Conservation (phyloP, 306 rosid species). For the Mucuna pruriens region DNA sequence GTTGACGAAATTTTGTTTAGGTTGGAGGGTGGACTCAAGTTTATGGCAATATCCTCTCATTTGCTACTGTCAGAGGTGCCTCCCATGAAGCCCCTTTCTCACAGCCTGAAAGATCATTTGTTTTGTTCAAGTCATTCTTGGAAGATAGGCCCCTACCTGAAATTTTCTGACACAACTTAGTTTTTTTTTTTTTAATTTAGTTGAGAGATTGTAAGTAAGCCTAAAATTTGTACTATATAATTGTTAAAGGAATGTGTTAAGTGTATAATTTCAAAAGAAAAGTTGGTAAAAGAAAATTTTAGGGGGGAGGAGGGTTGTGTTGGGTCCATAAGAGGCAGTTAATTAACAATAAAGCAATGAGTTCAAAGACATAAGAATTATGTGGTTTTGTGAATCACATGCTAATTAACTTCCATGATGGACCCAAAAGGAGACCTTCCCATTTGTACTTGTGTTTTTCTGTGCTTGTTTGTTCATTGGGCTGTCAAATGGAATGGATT, state of each 20-base stretch:
- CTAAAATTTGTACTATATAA: slow-evolving; percentile 26
- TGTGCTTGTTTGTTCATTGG: slow-evolving; percentile 18
- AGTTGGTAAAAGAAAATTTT: not conserved
- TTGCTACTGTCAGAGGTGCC: slow-evolving; percentile 92
- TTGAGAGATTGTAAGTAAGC: slow-evolving; percentile 52
- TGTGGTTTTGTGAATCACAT: not conserved
- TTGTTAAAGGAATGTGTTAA: slow-evolving; percentile 35
- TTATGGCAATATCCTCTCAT: slow-evolving; percentile 76
- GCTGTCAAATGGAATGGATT: slow-evolving; percentile 34
- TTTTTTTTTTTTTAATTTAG: not conserved
- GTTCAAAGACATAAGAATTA: not conserved
- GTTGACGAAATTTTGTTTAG: slow-evolving; percentile 40
- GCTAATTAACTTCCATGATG: not conserved
- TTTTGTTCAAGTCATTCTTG: slow-evolving; percentile 77
- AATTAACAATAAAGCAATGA: not conserved
- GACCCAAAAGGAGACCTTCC: not conserved
- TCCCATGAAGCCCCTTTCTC: slow-evolving; percentile 98
- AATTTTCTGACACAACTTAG: slow-evolving; percentile 50
- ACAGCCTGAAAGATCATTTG: slow-evolving; percentile 90
- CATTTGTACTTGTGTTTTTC: not conserved
- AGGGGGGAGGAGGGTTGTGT: not conserved
- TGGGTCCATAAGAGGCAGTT: not conserved
- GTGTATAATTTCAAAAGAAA: slow-evolving; percentile 31
- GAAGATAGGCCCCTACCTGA: slow-evolving; percentile 70
- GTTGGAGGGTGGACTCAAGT: slow-evolving; percentile 99